Evolutionary conservation across 768 basidiomycete genomes (phyloP), one percentile per base, ranked within the genome.

Genomic region (Rhodocollybia butyracea): DNA sequence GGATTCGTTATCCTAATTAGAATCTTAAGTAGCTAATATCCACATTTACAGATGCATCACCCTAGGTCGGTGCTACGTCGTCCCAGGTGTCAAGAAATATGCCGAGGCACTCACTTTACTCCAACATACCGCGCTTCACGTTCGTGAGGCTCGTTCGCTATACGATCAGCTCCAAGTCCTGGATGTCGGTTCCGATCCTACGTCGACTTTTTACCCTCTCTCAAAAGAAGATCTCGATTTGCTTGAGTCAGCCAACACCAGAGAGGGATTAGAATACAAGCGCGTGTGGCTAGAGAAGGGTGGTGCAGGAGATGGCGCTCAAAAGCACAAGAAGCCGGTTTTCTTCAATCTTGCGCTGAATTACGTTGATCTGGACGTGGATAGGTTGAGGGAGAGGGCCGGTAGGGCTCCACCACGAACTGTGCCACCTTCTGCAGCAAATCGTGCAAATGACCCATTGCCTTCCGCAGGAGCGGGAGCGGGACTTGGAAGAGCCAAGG

Each of bases 321-420:
- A 80, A 62, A 68, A 75, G 36, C 75, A 85, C 64, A 85, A 87
- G 73, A 96, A 96, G 66, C 91, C 92, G 15, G 64, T 93, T 38
- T 97, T 98, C 76, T 97, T 95, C 71, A 91, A 97, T 66, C 89
- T 93, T 58, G 94, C 93, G 17, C 83, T 94, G 63, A 97, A 96
- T 70, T 97, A 96, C 65, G 86, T 92, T 53, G 84, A 89, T 59
- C 70, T 94, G 57, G 90, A 94, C 63, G 87, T 50, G 31, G 88
- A 91, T 42, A 73, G 81, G 48, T 69, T 97, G 56, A 72, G 84
- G 63, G 80, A 78, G 56, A 76, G 88, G 17, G 89, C 87, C 3
- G 93, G 93, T 1, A 86, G 84, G 12, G 53, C 70, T 2, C 51
- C 61, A 26, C 60, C 61, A 7, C 55, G 66, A 10, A 61, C 65